Percentiles rank a stretch among this genome's conserved stretches.
Evolutionary conservation across 2,329 filamentous ascomycete species (phyloP).

Genomic region (Fusarium coicis): DNA sequence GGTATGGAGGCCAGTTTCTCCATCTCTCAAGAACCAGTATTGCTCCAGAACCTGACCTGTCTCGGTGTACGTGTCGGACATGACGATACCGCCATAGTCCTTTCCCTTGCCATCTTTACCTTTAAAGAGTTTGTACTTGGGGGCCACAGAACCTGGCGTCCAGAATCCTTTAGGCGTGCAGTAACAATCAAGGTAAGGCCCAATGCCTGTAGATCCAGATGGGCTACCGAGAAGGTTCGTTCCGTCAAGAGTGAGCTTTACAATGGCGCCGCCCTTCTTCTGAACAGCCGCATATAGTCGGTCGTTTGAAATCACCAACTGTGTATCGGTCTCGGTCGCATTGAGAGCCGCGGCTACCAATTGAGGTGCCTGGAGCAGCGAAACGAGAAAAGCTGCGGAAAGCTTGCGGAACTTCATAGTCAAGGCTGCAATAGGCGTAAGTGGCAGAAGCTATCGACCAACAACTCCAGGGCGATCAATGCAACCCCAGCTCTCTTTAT

Average conservation of each 20-base stretch:
- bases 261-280: conserved; percentile 52
- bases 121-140: conserved; percentile 56
- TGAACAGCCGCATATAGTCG: conserved; percentile 51
- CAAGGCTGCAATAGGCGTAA: background rate
- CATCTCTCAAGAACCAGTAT: conserved; percentile 72
- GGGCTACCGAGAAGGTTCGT: conserved; percentile 61
- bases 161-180: conserved; percentile 69
- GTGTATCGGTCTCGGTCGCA: conserved; percentile 49
- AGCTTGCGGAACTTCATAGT: conserved; percentile 41
- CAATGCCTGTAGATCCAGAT: conserved; percentile 55
- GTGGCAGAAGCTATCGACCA: conserved; percentile 3
- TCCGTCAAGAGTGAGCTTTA: conserved; percentile 50
- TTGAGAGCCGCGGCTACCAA: conserved; percentile 43
- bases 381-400: conserved; percentile 30
- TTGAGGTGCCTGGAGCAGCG: conserved; percentile 38
- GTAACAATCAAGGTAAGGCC: conserved; percentile 72
- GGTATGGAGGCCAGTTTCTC: conserved; percentile 70
- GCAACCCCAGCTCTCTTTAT: conserved; percentile 26
- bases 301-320: conserved; percentile 52
- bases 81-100: conserved; percentile 66
- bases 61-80: conserved; percentile 67
- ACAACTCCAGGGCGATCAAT: conserved; percentile 2
- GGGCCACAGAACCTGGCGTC: conserved; percentile 64
- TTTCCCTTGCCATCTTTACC: conserved; percentile 60
- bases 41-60: conserved; percentile 71